phyloP scores from a whole-genome alignment of 1,139 yeast genomes.

The Geotrichum cucujoidarum region DNA sequence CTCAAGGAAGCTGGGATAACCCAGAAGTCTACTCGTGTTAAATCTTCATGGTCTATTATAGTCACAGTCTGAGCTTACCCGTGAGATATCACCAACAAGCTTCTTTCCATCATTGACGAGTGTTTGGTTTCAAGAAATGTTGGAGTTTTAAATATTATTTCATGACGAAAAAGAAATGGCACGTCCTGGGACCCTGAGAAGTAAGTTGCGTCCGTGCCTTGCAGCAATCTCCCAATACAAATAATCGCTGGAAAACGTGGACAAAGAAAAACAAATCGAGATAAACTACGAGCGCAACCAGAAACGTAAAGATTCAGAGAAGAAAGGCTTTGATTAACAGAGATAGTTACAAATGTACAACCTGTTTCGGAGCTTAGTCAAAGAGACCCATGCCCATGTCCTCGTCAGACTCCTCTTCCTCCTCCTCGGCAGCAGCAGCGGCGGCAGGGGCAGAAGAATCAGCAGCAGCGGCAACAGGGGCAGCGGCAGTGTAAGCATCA shows the following conservation, averaged over 20 bases:
- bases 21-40: constrained; percentile 56
- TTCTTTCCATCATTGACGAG: constrained; percentile 40
- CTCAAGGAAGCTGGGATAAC: constrained; percentile 68
- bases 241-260: too few relatives aligned
- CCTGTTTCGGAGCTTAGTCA: constrained; percentile 74
- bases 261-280: too few relatives aligned
- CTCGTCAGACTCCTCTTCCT: constrained; percentile 68
- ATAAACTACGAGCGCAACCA: too few relatives aligned
- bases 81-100: constrained; percentile 70
- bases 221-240: not conserved
- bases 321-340: too few relatives aligned
- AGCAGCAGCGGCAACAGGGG: constrained; percentile 77
- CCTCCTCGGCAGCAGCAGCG: constrained; percentile 73
- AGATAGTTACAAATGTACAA: too few relatives aligned
- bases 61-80: constrained; percentile 43
- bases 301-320: too few relatives aligned
- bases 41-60: too few relatives aligned
- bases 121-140: too few relatives aligned
- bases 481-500: constrained; percentile 98
- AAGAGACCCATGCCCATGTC: constrained; percentile 99
- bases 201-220: too few relatives aligned
- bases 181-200: too few relatives aligned
- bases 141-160: too few relatives aligned
- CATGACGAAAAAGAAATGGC: too few relatives aligned
- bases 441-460: constrained; percentile 59